These are phyloP conservation scores for Musa beccarii DNA, from an alignment of 176 grass and related monocot species.

Conservation along the genomic window DNA sequence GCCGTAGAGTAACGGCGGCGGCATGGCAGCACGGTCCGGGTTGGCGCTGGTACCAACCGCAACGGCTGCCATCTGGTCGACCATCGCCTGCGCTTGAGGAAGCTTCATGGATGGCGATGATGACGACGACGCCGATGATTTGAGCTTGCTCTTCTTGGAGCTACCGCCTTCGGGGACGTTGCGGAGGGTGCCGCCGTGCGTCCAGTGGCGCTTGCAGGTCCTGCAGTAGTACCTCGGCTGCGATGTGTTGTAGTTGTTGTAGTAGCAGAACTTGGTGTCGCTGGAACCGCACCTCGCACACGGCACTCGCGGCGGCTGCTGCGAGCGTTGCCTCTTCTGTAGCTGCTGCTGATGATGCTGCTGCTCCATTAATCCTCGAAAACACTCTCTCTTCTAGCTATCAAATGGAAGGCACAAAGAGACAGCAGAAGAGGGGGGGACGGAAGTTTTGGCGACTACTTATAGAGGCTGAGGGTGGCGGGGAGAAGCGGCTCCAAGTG, in stretches of 20 bases:
- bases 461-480: background rate
- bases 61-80: background rate
- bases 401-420: background rate
- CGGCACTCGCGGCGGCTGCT: background rate
- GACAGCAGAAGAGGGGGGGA: background rate
- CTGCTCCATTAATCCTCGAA: background rate
- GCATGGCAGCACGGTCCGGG: background rate
- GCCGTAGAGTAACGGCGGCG: background rate
- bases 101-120: background rate
- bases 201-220: slow-evolving; percentile 20
- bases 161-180: slow-evolving; percentile 17
- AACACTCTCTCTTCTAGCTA: background rate
- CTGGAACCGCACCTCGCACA: slow-evolving; percentile 6
- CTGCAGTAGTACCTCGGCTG: slow-evolving; percentile 15
- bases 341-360: background rate
- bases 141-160: background rate
- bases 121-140: background rate
- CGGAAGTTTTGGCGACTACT: background rate
- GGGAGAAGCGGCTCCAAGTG: too few species aligned
- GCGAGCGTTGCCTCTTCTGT: background rate
- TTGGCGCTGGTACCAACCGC: background rate
- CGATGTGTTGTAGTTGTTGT: slow-evolving; percentile 17
- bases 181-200: slow-evolving; percentile 9
- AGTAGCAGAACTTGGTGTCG: slow-evolving; percentile 24
- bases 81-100: background rate